Percentiles rank a stretch among this genome's conserved stretches.
Conservation (phyloP, 345 rosid species). For the Sonneratia alba region DNA sequence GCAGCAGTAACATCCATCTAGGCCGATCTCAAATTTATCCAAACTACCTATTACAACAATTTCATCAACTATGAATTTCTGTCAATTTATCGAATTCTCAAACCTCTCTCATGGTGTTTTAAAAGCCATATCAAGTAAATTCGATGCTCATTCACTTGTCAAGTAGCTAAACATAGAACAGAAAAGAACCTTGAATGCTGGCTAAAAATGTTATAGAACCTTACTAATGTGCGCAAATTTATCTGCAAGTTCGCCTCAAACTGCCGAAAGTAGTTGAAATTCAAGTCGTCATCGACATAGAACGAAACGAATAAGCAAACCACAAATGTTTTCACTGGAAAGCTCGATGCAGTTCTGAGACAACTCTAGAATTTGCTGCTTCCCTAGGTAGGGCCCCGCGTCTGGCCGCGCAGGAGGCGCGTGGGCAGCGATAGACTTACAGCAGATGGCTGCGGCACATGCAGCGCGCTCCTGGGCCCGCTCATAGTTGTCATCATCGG, state of each 20-base stretch:
- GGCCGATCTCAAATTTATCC: too few relatives aligned
- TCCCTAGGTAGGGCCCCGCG: constrained; percentile 55
- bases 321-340: constrained; percentile 78
- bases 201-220: background rate
- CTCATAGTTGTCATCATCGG: constrained; percentile 72
- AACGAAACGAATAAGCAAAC: background rate
- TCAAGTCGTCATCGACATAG: background rate
- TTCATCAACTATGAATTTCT: too few relatives aligned
- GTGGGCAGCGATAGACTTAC: constrained; percentile 32
- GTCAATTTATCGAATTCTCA: too few relatives aligned
- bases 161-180: too few relatives aligned
- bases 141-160: too few relatives aligned
- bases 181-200: background rate
- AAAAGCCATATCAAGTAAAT: too few relatives aligned
- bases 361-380: constrained; percentile 73
- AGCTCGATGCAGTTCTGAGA: constrained; percentile 87
- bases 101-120: too few relatives aligned
- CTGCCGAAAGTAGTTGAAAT: background rate
- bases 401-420: constrained; percentile 20
- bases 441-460: constrained; percentile 74
- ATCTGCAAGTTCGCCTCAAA: background rate
- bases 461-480: constrained; percentile 88
- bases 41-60: too few relatives aligned
- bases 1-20: background rate
- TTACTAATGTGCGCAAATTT: background rate